These are phyloP conservation scores for Venturia carpophila DNA, from an alignment of 2,329 filamentous ascomycete genomes.

Conservation along the genomic window DNA sequence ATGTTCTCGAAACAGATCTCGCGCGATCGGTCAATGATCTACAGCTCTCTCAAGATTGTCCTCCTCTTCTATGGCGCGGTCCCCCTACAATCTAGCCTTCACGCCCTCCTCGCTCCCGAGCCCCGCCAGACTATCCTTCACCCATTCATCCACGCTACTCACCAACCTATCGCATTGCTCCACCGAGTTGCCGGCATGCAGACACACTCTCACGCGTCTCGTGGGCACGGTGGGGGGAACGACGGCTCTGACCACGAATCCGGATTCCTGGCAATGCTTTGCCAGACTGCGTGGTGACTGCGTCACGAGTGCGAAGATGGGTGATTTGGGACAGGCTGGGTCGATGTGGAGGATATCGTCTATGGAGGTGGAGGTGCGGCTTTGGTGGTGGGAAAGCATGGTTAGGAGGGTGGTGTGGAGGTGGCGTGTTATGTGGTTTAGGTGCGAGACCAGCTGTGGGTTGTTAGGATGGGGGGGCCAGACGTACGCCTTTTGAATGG, in stretches of 20 bases:
- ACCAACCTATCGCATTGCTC: conserved; percentile 50
- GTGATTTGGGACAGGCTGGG: conserved; percentile 41
- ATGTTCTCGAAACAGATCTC: too few species aligned
- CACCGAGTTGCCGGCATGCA: conserved; percentile 58
- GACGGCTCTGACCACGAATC: conserved; percentile 56
- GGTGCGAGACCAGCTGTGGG: conserved; percentile 7
- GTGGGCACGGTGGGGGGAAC: conserved; percentile 61
- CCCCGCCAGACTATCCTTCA: conserved; percentile 20
- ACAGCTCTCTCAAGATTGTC: too few species aligned
- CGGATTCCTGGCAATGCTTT: conserved; percentile 49
- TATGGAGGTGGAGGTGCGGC: neutral
- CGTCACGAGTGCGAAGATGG: conserved; percentile 58
- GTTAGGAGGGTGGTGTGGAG: conserved; percentile 38
- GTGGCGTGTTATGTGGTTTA: conserved; percentile 21
- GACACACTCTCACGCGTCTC: conserved; percentile 57
- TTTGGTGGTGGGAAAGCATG: conserved; percentile 6
- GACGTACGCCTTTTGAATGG: neutral
- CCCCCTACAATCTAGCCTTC: conserved; percentile 4
- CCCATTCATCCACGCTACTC: conserved; percentile 43
- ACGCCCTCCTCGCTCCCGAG: neutral
- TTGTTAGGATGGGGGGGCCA: conserved; percentile 19
- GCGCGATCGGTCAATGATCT: too few species aligned
- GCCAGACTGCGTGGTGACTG: conserved; percentile 52
- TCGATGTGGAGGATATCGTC: conserved; percentile 12
- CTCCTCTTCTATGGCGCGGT: neutral